Evolutionary conservation across 805 yeast genomes (phyloP).

Genomic region (Metschnikowia drakensbergensis): DNA sequence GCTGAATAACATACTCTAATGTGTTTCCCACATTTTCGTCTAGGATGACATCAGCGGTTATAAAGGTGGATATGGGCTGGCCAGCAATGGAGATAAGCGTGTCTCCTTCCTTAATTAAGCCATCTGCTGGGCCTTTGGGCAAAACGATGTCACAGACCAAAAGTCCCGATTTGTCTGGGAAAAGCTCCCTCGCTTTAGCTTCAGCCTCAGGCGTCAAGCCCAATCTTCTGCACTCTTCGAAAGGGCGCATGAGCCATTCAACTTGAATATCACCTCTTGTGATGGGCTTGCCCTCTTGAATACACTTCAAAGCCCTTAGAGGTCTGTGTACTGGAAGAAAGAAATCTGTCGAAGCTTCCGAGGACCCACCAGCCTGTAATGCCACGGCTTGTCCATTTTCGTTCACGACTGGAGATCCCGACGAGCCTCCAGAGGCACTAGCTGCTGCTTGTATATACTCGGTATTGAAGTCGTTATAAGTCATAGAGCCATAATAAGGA

Average conservation of each 20-base stretch:
- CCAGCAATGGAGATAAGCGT: conserved; percentile 72
- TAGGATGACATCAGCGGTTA: conserved; percentile 76
- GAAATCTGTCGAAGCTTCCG: conserved; percentile 90
- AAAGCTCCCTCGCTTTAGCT: conserved; percentile 56
- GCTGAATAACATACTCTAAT: conserved; percentile 47
- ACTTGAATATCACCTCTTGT: conserved; percentile 91
- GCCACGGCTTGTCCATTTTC: conserved; percentile 86
- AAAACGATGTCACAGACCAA: conserved; percentile 77
- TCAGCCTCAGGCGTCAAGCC: conserved; percentile 79
- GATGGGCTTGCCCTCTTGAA: conserved; percentile 56
- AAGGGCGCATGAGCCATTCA: conserved; percentile 84
- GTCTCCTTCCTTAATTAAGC: conserved; percentile 77
- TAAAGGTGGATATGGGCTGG: conserved; percentile 59
- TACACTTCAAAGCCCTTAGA: conserved; percentile 70
- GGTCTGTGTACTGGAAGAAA: conserved; percentile 85
- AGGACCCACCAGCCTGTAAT: conserved; percentile 89
- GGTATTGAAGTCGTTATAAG: conserved; percentile 90
- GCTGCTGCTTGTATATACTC: conserved; percentile 97
- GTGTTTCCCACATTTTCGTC: conserved; percentile 64
- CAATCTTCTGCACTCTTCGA: conserved; percentile 83
- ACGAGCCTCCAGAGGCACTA: conserved; percentile 91
- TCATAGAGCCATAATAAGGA: conserved; percentile 84
- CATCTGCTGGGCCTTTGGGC: conserved; percentile 83
- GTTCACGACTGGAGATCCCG: conserved; percentile 95
- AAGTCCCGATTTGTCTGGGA: conserved; percentile 75